These are phyloP conservation scores for Ceriops zippeliana DNA, from an alignment of 345 rosid genomes.

Conservation along the genomic window DNA sequence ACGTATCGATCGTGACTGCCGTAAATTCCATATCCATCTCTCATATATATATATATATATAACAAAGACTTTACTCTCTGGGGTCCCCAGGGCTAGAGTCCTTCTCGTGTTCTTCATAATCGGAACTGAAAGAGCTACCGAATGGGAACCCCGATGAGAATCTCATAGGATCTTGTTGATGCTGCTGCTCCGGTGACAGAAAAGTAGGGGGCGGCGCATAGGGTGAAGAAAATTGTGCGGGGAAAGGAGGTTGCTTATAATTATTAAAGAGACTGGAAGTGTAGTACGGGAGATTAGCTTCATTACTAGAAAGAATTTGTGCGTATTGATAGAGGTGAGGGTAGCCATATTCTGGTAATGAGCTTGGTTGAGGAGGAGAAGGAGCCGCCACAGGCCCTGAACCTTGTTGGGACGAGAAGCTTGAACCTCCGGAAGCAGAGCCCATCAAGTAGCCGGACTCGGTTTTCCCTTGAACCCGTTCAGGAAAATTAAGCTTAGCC, in stretches of 20 bases:
- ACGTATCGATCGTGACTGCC: background rate
- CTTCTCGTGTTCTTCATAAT: slow-evolving; percentile 30
- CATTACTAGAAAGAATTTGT: slow-evolving; percentile 67
- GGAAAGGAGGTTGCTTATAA: slow-evolving; percentile 22
- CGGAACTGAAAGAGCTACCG: slow-evolving; percentile 28
- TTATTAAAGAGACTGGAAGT: slow-evolving; percentile 49
- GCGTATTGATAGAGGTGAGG: slow-evolving; percentile 75
- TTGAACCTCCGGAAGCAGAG: slow-evolving; percentile 9
- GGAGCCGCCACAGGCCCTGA: slow-evolving; percentile 5
- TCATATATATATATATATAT: background rate
- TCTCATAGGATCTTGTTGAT: slow-evolving; percentile 23
- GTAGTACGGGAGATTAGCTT: slow-evolving; percentile 53
- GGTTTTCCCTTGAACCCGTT: slow-evolving; percentile 55
- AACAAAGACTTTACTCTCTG: slow-evolving; percentile 4
- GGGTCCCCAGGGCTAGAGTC: slow-evolving; percentile 22
- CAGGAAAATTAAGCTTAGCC: slow-evolving; percentile 91
- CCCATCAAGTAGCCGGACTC: slow-evolving; percentile 25
- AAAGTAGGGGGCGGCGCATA: slow-evolving; percentile 33
- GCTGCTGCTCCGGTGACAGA: slow-evolving; percentile 17
- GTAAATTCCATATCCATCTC: no score
- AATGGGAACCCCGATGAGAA: slow-evolving; percentile 23
- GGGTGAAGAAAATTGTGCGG: slow-evolving; percentile 34
- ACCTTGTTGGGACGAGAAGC: slow-evolving; percentile 12
- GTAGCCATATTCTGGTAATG: slow-evolving; percentile 33
- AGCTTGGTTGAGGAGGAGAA: slow-evolving; percentile 18